Evolutionary conservation across 768 basidiomycete genomes (phyloP).

Genomic region (Serpula lacrymans): DNA sequence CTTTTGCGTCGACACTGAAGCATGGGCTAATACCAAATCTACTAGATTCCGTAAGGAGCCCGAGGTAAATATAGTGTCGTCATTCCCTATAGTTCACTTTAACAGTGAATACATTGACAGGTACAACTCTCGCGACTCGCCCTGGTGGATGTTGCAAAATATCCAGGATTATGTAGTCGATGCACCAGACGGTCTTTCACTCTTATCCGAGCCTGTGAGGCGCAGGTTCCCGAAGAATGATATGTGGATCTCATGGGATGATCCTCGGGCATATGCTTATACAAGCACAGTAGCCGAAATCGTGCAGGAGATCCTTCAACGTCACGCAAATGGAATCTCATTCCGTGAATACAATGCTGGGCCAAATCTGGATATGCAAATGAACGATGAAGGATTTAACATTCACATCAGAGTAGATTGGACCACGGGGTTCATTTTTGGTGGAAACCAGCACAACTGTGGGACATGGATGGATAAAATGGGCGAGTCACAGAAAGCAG

Average conservation of each 20-base stretch:
- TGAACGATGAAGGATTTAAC: constrained; percentile 90
- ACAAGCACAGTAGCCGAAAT: constrained; percentile 88
- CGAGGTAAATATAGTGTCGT: constrained; percentile 50
- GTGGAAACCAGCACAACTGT: constrained; percentile 83
- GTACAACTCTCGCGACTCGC: constrained; percentile 96
- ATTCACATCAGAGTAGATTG: constrained; percentile 95
- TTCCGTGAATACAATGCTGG: constrained; percentile 98
- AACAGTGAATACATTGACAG: constrained; percentile 29
- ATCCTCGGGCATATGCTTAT: constrained; percentile 76
- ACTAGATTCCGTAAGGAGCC: constrained; percentile 82
- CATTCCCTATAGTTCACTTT: neutral
- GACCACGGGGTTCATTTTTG: constrained; percentile 85
- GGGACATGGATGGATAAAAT: constrained; percentile 99
- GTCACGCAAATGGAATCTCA: constrained; percentile 87
- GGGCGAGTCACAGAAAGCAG: constrained; percentile 90
- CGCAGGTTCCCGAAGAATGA: constrained; percentile 96
- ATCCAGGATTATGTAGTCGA: constrained; percentile 89
- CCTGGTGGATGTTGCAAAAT: constrained; percentile 99
- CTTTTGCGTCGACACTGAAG: constrained; percentile 90
- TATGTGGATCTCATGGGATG: constrained; percentile 91
- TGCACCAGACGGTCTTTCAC: constrained; percentile 79
- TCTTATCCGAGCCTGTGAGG: constrained; percentile 79
- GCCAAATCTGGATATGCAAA: constrained; percentile 95
- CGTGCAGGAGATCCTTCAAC: constrained; percentile 93
- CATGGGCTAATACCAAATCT: constrained; percentile 97